Conservation (phyloP, 441 rosid species). For the Hura crepitans region DNA sequence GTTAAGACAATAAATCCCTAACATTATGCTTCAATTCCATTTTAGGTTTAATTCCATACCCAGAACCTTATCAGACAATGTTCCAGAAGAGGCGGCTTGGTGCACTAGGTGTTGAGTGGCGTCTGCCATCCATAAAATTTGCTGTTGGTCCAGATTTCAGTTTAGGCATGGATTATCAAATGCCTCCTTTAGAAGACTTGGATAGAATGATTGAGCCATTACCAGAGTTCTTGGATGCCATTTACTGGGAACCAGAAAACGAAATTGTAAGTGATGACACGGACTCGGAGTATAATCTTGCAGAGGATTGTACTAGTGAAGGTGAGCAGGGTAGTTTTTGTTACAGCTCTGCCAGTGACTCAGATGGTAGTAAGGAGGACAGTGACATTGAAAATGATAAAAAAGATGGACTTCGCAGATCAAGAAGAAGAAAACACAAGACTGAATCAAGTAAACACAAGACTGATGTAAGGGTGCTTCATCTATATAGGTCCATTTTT, state of each 20-base stretch:
- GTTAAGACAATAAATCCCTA: slow-evolving; percentile 17
- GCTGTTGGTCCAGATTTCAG: slow-evolving; percentile 79
- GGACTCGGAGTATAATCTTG: slow-evolving; percentile 87
- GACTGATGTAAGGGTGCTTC: slow-evolving; percentile 48
- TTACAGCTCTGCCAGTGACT: slow-evolving; percentile 55
- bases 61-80: slow-evolving; percentile 96
- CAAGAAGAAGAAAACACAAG: slow-evolving; percentile 68
- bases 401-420: slow-evolving; percentile 60
- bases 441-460: slow-evolving; percentile 62
- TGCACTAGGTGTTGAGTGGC: slow-evolving; percentile 89
- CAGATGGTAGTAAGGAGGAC: slow-evolving; percentile 57
- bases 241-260: slow-evolving; percentile 91
- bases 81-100: slow-evolving; percentile 88
- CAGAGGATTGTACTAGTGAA: slow-evolving; percentile 68
- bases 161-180: slow-evolving; percentile 76
- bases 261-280: slow-evolving; percentile 70
- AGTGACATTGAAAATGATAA: slow-evolving; percentile 48
- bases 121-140: slow-evolving; percentile 64
- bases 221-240: slow-evolving; percentile 71
- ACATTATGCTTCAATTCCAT: slow-evolving; percentile 25
- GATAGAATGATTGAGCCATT: slow-evolving; percentile 69
- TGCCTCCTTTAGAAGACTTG: slow-evolving; percentile 86
- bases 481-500: slow-evolving; percentile 13
- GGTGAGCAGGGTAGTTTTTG: slow-evolving; percentile 65
- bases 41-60: slow-evolving; percentile 82